Evolutionary conservation across 495 filamentous ascomycete species (phyloP).

Genomic region (Penicillium alfredii): DNA sequence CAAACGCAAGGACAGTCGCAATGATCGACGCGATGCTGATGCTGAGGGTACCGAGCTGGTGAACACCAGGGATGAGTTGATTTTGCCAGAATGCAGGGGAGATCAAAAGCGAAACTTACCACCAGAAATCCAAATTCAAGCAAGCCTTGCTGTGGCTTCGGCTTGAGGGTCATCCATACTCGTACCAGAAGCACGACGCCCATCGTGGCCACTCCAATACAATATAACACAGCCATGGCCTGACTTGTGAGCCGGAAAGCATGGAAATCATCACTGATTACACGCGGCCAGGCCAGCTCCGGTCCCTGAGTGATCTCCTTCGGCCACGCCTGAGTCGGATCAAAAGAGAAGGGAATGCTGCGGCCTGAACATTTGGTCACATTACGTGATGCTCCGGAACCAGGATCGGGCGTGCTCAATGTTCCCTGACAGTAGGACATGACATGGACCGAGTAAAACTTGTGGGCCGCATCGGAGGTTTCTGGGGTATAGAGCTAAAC

Average conservation of each 20-base stretch:
- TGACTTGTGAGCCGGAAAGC: constrained; percentile 41
- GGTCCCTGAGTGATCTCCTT: constrained; percentile 49
- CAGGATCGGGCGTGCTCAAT: constrained; percentile 32
- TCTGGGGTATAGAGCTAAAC: constrained; percentile 32
- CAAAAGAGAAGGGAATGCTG: constrained; percentile 50
- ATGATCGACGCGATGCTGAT: constrained; percentile 58
- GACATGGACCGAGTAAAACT: constrained; percentile 70
- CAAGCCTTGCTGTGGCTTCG: constrained; percentile 12
- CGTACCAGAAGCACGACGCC: constrained; percentile 48
- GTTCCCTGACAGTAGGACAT: constrained; percentile 64
- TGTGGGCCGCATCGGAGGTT: constrained; percentile 51
- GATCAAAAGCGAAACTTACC: constrained; percentile 25
- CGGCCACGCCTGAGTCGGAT: constrained; percentile 52
- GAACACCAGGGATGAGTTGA: background rate
- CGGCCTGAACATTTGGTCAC: constrained; percentile 57
- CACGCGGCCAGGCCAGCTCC: constrained; percentile 55
- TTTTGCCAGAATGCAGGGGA: constrained; percentile 1
- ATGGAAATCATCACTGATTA: constrained; percentile 55
- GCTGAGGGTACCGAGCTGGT: constrained; percentile 41
- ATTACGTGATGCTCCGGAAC: constrained; percentile 41
- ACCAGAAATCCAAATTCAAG: constrained; percentile 26
- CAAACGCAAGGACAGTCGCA: constrained; percentile 53
- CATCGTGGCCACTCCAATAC: constrained; percentile 52
- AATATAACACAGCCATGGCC: constrained; percentile 60
- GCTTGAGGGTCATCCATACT: constrained; percentile 8